Percentiles rank a stretch among this genome's conserved stretches.
Conservation (phyloP, 768 basidiomycete species). For the Scleroderma bovista region DNA sequence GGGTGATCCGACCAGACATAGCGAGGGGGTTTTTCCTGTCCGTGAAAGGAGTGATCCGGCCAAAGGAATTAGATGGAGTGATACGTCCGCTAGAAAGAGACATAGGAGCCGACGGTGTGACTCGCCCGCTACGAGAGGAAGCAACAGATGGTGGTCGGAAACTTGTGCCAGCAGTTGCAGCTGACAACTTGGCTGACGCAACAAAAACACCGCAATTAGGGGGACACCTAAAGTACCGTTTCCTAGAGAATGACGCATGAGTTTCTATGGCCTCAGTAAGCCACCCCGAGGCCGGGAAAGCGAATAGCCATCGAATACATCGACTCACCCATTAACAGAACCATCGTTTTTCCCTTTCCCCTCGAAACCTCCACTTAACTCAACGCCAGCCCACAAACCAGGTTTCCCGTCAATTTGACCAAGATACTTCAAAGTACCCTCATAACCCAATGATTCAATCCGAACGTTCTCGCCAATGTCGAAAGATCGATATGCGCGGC, state of each 20-base stretch:
- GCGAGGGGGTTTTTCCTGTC: constrained; percentile 22
- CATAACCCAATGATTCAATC: constrained; percentile 84
- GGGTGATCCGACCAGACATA: constrained; percentile 46
- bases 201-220: constrained; percentile 90
- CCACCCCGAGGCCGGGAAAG: not conserved
- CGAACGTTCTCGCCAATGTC: constrained; percentile 78
- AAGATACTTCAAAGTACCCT: constrained; percentile 74
- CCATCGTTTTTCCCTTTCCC: constrained; percentile 98
- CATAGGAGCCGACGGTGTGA: constrained; percentile 36
- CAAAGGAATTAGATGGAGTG: constrained; percentile 50
- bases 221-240: constrained; percentile 81
- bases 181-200: constrained; percentile 71
- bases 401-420: constrained; percentile 87
- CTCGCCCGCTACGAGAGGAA: constrained; percentile 52
- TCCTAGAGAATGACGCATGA: constrained; percentile 35
- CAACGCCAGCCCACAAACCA: constrained; percentile 92
- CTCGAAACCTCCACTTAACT: constrained; percentile 75
- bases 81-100: constrained; percentile 41
- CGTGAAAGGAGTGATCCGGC: constrained; percentile 37
- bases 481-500: constrained; percentile 43
- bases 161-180: constrained; percentile 60
- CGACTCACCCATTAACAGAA: constrained; percentile 75
- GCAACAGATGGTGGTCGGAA: constrained; percentile 74
- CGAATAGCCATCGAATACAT: not conserved
- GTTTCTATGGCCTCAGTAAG: too few relatives aligned